Evolutionary conservation across 495 filamentous ascomycete genomes (phyloP).

Genomic region (Hypomontagnella monticulosa): DNA sequence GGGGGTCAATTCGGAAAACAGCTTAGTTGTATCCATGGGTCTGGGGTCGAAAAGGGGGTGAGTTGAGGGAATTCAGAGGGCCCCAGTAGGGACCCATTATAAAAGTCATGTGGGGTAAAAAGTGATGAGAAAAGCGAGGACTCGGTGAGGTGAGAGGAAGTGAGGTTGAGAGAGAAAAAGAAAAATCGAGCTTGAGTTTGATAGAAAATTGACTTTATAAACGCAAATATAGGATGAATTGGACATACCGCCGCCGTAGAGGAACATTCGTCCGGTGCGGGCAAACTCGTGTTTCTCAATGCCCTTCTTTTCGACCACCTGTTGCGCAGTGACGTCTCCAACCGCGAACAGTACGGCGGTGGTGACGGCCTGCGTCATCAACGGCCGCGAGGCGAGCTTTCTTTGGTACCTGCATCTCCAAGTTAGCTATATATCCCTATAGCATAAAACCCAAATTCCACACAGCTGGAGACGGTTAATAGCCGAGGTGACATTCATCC

Average conservation of each 20-base stretch:
- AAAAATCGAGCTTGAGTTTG: neutral
- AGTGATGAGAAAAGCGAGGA: constrained; percentile 5
- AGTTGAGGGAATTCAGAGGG: constrained; percentile 24
- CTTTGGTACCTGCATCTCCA: constrained; percentile 80
- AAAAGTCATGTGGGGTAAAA: constrained; percentile 18
- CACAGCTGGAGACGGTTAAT: neutral
- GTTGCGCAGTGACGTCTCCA: constrained; percentile 92
- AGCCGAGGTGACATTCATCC: constrained; percentile 29
- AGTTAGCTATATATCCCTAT: constrained; percentile 21
- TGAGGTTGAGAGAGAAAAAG: constrained; percentile 16
- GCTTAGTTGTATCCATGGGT: neutral
- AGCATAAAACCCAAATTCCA: neutral
- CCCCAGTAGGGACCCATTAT: constrained; percentile 22
- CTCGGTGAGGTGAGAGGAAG: constrained; percentile 19
- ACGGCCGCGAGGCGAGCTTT: constrained; percentile 79
- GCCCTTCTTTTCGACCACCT: constrained; percentile 85
- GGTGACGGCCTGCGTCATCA: constrained; percentile 89
- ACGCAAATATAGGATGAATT: constrained; percentile 12
- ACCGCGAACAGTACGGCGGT: constrained; percentile 89
- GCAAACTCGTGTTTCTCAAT: constrained; percentile 79
- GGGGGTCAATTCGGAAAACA: too few relatives aligned
- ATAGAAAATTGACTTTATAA: neutral
- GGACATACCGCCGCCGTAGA: constrained; percentile 84
- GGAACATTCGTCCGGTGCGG: constrained; percentile 87
- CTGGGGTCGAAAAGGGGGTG: neutral